Base-by-base conservation (phyloP, 441 rosid genomes). In the Hura crepitans region DNA sequence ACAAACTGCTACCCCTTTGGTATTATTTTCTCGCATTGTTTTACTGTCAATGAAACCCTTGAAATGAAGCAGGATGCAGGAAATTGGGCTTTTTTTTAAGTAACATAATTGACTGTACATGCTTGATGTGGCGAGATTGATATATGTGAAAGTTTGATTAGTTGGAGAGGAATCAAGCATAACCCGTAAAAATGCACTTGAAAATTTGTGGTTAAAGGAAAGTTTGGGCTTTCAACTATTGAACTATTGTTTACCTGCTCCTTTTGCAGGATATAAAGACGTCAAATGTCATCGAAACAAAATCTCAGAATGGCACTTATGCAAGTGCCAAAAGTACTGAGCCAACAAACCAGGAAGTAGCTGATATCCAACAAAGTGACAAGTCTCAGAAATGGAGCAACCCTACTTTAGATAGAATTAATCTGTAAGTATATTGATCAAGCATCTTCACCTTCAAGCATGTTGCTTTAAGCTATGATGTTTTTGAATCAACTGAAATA, bases 331-430 rank as follows among this genome's bases (percentile, higher is more conserved):
- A 10, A 20, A 51, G 42, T 62, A 76, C 50, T 31, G 59, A 74
- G 74, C 65, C 77, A 57, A 74, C 57, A 22, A 62, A 42, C 25
- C 68, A 77, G 53, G 74, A 72, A 57, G 65, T 50, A 14, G 63
- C 73, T 68, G 80, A 79, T 33, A 74, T 61, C 55, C 81, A 78
- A 78, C 68, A 64, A 57, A 57, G 59, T 53, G 58, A 63, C 67
- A 78, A 65, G 70, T 61, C 77, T 43, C 75, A 65, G 71, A 79
- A 77, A 75, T 85, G 71, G 69, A 75, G 75, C 72, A 77, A 53
- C 69, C 84, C 87, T 62, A 81, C 87, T 10, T 65, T 89, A 73
- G 85, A 90, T 82, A 79, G 97, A 73, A 90, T 88, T 37, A 84
- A 83, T 75, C 88, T 85, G 97, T 95, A 80, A 85, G 99, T 78